These are phyloP conservation scores for Acacia pycnantha DNA, from an alignment of 331 rosid genomes.

Conservation along the genomic window DNA sequence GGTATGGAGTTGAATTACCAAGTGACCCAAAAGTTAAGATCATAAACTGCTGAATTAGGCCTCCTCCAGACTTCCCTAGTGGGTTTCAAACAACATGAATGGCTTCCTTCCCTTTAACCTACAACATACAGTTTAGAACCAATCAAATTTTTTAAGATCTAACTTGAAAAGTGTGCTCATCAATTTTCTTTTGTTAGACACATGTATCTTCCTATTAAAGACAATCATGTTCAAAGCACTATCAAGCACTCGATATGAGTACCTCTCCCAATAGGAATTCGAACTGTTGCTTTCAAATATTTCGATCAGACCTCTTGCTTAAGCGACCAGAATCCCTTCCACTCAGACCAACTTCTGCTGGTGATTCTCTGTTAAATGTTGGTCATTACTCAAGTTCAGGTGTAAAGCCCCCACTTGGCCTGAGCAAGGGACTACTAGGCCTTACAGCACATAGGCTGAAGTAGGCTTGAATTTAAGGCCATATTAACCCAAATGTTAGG, in stretches of 20 bases:
- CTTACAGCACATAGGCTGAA: too few species aligned
- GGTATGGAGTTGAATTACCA: slow-evolving; percentile 88
- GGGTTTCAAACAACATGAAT: slow-evolving; percentile 98
- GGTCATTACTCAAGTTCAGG: neutral
- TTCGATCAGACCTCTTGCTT: too few species aligned
- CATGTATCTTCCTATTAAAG: too few species aligned
- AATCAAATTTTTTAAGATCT: neutral
- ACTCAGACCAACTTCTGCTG: too few species aligned
- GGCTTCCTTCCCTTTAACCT: slow-evolving; percentile 99
- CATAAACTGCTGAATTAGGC: slow-evolving; percentile 95
- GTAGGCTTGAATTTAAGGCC: too few species aligned
- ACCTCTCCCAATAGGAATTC: too few species aligned
- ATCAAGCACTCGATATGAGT: too few species aligned
- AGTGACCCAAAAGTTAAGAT: slow-evolving; percentile 89
- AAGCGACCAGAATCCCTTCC: too few species aligned
- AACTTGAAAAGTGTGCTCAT: neutral
- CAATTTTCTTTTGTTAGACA: neutral
- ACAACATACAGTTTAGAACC: slow-evolving; percentile 3
- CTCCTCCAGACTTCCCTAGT: slow-evolving; percentile 93
- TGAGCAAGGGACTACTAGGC: too few species aligned
- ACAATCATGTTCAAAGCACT: too few species aligned
- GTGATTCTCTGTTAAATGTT: neutral
- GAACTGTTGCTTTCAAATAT: neutral
- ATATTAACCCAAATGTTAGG: too few species aligned
- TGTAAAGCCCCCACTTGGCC: too few species aligned